Base-by-base conservation (phyloP, 106 monocot genomes). In the Iris macrosiphon region DNA sequence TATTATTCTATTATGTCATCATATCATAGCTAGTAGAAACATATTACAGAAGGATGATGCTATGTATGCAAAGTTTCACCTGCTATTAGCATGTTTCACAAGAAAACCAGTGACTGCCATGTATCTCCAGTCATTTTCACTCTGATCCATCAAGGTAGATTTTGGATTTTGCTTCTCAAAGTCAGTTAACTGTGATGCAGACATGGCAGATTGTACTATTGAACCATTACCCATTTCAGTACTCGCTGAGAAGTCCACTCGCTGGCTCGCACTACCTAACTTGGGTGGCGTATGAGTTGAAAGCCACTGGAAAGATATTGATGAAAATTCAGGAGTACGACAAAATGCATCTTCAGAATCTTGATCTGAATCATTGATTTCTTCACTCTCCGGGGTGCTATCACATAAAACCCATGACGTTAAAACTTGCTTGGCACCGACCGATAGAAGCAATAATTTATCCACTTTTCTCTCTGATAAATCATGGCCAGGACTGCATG, bases 91-190 rank as follows among this genome's bases (percentile, higher is more conserved):
- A 61, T 66, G 69, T 59, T 76, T 80, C 43, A 96, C 58, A 62
- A 86, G 68, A 83, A 96, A 96, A 45, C 74, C 85, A 60, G 96
- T 86, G 53, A 96, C 96, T 50, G 90, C 82, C 61, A 96, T 65
- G 57, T 96, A 96, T 75, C 96, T 74, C 96, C 96, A 96, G 43
- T 90, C 96, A 83, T 96, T 89, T 56, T 85, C 90, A 56, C 61
- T 54, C 48, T 70, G 68, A 82, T 72, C 67, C 38, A 59, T 10
- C 13, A 59, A 22, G 16, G 11, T 14, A 41, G 17, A 13, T 27
- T 53, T 59, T 13, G 32, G 39, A 28, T 70, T 63, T 26, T 18
- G n/a, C 38, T 52, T 49, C 16, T 20, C 41, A 8, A 4, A 12
- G 44, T 55, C 60, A 49, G 17, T 19, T 62, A 57, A 54, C 17